Evolutionary conservation across 2,329 filamentous ascomycete species (phyloP), one percentile per base, ranked within the genome.

Genomic region (Penicillium concentricum): DNA sequence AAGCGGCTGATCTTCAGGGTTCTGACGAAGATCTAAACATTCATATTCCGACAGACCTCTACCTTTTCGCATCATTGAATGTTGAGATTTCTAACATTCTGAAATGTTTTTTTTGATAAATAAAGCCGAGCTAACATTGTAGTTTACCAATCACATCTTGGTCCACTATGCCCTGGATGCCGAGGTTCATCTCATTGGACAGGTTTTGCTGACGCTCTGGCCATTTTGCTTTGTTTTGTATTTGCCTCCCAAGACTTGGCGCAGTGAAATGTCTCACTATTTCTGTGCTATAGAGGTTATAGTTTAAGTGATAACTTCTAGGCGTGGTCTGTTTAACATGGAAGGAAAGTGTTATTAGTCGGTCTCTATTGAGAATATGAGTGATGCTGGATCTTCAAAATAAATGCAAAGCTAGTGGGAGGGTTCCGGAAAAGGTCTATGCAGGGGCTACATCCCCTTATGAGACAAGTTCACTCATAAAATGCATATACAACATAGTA

Each of bases 1-100:
- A 12, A 56, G 53, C 39, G 53, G 53, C 18, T 56, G 53, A 51
- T 52, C 46, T n/a, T 55, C 54, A 20, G 41, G 16, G 32, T 35
- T 30, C 42, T 47, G 43, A 41, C 12, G 45, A 3, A 34, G 26
- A 22, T 45, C 53, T 24, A 48, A 28, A 42, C 26, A 22, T 12
- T 41, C 35, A 39, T 18, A 24, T 16, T 41, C 30, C 1, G 28
- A 16, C 28, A 35, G 18, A 42, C 28, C n/a, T n/a, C n/a, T 28
- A 2, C 10, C 38, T 12, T 45, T 20, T 16, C 12, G 50, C 30
- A 46, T 26, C 16, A 5, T 47, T 46, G 5, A 13, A 22, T n/a
- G 8, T 24, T n/a, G 16, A 24, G 12, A 15, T n/a, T 12, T n/a
- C 28, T 24, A 16, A n/a, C 20, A 44, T 44, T 35, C 2, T 16